Evolutionary conservation across 2,329 filamentous ascomycete genomes (phyloP), one percentile per base, ranked within the genome.

Genomic region (Aciculosporium take): DNA sequence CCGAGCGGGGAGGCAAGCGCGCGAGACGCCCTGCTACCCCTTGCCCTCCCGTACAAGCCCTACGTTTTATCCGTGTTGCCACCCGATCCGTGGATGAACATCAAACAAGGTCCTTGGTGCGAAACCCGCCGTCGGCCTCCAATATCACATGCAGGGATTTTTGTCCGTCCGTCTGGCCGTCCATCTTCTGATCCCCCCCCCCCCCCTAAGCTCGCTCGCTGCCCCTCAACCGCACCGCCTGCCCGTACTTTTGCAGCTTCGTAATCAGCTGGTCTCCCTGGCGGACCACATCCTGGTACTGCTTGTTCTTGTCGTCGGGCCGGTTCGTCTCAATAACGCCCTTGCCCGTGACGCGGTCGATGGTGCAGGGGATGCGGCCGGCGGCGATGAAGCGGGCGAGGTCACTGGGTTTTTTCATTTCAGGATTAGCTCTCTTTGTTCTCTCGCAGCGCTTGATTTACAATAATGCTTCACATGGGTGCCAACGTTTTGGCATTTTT

Each of bases 301-400:
- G 91, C 74, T 94, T 95, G 73, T 96, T 96, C 79, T 98, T 98
- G 68, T 94, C 88, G 60, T 96, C 91, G 7, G 89, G 88, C 41
- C 91, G 76, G 68, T 95, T 95, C 34, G 91, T 98, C 73, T 96
- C 91, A 55, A 98, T 96, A 52, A 96, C 84, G 40, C 89, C 89
- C 62, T 93, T 91, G 51, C 89, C 91, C 45, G 88, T 85, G 49
- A 98, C 91, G 41, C 91, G 84, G 65, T 98, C 91, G 53, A 98
- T 96, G 20, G 88, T 96, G 72, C 91, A 96, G 40, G 88, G 81
- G 56, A 98, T 89, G 53, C 89, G 81, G 58, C 89, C 86, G 49
- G 80, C 87, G 13, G 91, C 91, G 56, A 98, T 96, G 66, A 98
- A 98, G 56, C 87, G 91, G 58, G 89, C 88, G 43, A 98, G 78